Percentiles rank a stretch among this genome's conserved stretches.
Evolutionary conservation across 202 grass and related monocot species (phyloP).

Genomic region (Dendrocalamus latiflorus): DNA sequence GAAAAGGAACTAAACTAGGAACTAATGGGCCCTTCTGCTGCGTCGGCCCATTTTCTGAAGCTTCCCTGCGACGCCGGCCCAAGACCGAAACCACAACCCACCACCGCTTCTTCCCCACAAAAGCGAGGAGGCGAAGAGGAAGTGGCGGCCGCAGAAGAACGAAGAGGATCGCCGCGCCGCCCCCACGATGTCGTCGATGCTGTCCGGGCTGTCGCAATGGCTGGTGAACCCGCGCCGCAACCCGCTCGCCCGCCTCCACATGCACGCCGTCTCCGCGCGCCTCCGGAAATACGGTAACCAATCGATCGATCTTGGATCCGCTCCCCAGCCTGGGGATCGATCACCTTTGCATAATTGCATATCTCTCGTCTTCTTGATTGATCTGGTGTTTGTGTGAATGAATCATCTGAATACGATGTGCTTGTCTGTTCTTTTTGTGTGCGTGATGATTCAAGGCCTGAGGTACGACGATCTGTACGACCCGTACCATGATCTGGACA

Average conservation of each 20-base stretch:
- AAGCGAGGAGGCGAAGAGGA: neutral
- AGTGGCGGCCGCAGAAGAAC: slow-evolving; percentile 18
- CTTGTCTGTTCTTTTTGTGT: neutral
- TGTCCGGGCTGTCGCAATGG: slow-evolving; percentile 53
- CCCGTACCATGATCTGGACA: slow-evolving; percentile 69
- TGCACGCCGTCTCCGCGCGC: slow-evolving; percentile 58
- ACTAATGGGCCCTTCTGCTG: neutral
- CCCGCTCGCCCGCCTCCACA: slow-evolving; percentile 73
- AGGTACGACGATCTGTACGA: slow-evolving; percentile 93
- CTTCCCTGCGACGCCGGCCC: neutral
- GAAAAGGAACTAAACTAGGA: neutral
- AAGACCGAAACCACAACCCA: neutral
- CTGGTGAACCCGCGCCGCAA: slow-evolving; percentile 78
- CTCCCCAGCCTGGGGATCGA: no score
- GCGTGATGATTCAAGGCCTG: slow-evolving; percentile 45
- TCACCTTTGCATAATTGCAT: no score
- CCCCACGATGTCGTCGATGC: slow-evolving; percentile 41
- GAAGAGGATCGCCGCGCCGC: neutral
- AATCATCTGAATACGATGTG: neutral
- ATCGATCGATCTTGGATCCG: neutral
- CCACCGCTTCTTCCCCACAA: neutral
- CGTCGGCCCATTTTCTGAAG: neutral
- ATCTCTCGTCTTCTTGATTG: no score
- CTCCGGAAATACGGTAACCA: slow-evolving; percentile 72
- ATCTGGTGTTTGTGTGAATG: no score